These are phyloP conservation scores for Solioccasus polychromus DNA, from an alignment of 768 basidiomycete species.

Conservation along the genomic window DNA sequence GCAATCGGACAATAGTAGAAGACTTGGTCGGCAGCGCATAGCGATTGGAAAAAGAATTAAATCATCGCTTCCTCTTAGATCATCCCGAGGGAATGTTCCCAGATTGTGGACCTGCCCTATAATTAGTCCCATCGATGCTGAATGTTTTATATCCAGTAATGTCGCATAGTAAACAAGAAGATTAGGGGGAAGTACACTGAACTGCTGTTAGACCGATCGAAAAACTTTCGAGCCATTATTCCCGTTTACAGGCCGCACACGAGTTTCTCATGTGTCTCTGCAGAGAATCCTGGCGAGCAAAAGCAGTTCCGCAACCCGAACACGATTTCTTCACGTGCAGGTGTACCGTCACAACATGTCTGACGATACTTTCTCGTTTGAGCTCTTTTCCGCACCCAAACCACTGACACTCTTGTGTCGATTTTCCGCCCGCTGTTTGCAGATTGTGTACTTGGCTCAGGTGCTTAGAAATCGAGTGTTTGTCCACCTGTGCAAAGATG, in stretches of 20 bases:
- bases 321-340: conserved; percentile 14
- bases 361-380: conserved; percentile 24
- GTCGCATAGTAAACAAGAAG: too few relatives aligned
- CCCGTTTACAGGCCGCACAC: conserved; percentile 1
- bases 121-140: too few relatives aligned
- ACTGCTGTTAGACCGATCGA: too few relatives aligned
- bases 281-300: conserved; percentile 27
- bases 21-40: conserved; percentile 19
- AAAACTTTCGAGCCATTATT: background rate
- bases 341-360: conserved; percentile 25
- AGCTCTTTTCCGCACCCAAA: conserved; percentile 16
- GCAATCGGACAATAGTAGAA: conserved; percentile 46
- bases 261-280: conserved; percentile 23
- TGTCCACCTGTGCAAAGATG: background rate
- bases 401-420: conserved; percentile 16
- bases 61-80: too few relatives aligned
- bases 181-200: too few relatives aligned
- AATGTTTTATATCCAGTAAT: too few relatives aligned
- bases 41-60: too few relatives aligned
- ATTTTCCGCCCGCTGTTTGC: conserved; percentile 3
- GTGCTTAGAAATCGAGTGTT: conserved; percentile 14
- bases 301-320: conserved; percentile 17
- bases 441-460: conserved; percentile 5
- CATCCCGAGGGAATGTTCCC: too few relatives aligned
- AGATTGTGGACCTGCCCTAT: too few relatives aligned